These are phyloP conservation scores for Maudiozyma humilis DNA, from an alignment of 1,139 yeast genomes.

Conservation along the genomic window DNA sequence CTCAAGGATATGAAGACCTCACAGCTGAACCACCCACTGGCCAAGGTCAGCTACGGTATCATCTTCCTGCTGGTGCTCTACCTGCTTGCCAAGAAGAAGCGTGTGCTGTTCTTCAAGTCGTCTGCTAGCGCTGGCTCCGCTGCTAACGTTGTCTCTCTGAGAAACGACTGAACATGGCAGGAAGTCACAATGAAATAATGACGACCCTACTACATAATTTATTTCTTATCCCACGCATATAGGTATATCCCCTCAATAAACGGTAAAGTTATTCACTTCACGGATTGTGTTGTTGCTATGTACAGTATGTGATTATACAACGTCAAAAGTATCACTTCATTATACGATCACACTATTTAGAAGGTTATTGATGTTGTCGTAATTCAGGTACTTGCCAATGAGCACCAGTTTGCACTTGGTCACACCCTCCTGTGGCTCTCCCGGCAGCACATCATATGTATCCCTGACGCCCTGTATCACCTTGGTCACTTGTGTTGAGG, in stretches of 20 bases:
- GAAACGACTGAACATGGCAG: constrained; percentile 1
- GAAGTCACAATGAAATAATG: neutral
- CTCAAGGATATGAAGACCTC: constrained; percentile 13
- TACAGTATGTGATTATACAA: neutral
- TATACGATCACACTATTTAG: constrained; percentile 10
- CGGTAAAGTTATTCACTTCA: no score
- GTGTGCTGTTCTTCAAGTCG: constrained; percentile 11
- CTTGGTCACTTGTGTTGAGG: constrained; percentile 31
- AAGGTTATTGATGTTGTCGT: constrained; percentile 26
- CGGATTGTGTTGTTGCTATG: neutral
- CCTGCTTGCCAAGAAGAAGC: constrained; percentile 6
- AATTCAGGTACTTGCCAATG: constrained; percentile 61
- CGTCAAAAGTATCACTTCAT: neutral
- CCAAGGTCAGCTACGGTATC: constrained; percentile 13
- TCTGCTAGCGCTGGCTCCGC: neutral
- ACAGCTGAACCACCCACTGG: constrained; percentile 17
- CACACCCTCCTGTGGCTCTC: constrained; percentile 36
- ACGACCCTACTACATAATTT: no score
- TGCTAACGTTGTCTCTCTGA: constrained; percentile 3
- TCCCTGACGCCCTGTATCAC: constrained; percentile 93
- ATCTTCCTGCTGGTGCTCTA: constrained; percentile 9
- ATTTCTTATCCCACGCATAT: no score
- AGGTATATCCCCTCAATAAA: neutral
- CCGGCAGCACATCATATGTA: constrained; percentile 70
- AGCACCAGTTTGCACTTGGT: constrained; percentile 55